These are phyloP conservation scores for Pseudogymnoascus sp. DNA, from an alignment of 2,329 filamentous ascomycete genomes.

Conservation along the genomic window DNA sequence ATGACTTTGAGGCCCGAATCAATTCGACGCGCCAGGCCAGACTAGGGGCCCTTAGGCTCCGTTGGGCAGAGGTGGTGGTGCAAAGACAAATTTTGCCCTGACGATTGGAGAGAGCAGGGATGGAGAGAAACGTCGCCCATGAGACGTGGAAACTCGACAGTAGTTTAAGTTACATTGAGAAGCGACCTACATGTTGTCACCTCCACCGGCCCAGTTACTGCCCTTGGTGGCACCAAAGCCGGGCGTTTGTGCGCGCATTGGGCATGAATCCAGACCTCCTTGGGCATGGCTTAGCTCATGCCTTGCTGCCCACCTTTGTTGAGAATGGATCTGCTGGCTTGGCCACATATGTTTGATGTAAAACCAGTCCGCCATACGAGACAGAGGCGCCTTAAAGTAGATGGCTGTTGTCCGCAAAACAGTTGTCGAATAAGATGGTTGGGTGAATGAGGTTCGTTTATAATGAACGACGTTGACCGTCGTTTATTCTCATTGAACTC, in stretches of 20 bases:
- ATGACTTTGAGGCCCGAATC: conserved; percentile 5
- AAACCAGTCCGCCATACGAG: neutral
- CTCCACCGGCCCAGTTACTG: neutral
- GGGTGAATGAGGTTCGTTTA: conserved; percentile 58
- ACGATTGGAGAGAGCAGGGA: neutral
- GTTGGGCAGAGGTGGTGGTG: conserved; percentile 8
- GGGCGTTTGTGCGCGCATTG: conserved; percentile 3
- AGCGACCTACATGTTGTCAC: neutral
- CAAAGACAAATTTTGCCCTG: neutral
- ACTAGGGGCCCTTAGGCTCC: conserved; percentile 3
- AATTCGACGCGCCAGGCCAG: neutral
- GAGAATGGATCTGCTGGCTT: neutral
- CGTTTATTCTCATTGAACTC: neutral
- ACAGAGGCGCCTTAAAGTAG: neutral
- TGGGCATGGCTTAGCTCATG: conserved; percentile 6
- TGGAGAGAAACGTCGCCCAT: neutral
- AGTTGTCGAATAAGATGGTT: conserved; percentile 36
- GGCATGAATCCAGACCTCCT: conserved; percentile 7
- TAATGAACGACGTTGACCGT: neutral
- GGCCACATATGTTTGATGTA: neutral
- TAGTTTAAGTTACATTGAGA: conserved; percentile 6
- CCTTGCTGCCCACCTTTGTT: conserved; percentile 7
- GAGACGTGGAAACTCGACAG: neutral
- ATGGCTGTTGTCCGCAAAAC: neutral
- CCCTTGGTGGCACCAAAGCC: conserved; percentile 3